Percentiles rank a stretch among this genome's conserved stretches.
Conservation (phyloP, 345 rosid genomes). For the Arabis alpina region DNA sequence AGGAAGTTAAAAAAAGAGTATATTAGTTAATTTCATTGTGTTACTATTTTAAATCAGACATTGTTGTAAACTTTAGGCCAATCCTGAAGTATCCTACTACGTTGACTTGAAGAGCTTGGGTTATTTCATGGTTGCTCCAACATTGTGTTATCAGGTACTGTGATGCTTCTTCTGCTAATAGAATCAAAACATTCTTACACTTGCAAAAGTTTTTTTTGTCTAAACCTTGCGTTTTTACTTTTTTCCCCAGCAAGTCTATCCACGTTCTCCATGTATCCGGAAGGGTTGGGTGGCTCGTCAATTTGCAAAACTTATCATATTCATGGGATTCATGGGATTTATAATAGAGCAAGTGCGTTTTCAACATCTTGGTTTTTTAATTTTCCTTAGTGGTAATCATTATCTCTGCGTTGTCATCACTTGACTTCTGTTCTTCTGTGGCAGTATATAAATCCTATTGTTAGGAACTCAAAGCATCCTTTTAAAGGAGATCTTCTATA, state of each 20-base stretch:
- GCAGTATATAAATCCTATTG: conserved; percentile 99
- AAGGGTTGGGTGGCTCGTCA: conserved; percentile 95
- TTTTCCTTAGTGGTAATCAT: conserved; percentile 9
- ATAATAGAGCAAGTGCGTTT: conserved; percentile 84
- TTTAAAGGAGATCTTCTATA: conserved; percentile 83
- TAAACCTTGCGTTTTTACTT: conserved; percentile 12
- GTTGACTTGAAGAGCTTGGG: conserved; percentile 77
- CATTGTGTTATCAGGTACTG: conserved; percentile 94
- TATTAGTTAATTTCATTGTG: conserved; percentile 10
- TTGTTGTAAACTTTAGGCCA: conserved; percentile 50
- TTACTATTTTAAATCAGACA: conserved; percentile 21
- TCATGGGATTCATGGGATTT: conserved; percentile 94
- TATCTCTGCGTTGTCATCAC: background rate
- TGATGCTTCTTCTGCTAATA: background rate
- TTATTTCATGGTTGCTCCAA: conserved; percentile 97
- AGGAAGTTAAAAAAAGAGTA: background rate
- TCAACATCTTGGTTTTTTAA: conserved; percentile 22
- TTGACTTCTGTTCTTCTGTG: conserved; percentile 42
- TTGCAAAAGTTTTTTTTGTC: conserved; percentile 24
- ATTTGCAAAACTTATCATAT: conserved; percentile 76
- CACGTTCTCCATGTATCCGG: conserved; percentile 74
- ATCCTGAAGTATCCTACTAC: conserved; percentile 49
- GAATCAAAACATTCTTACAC: conserved; percentile 12
- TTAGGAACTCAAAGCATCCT: conserved; percentile 93
- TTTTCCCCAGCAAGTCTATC: conserved; percentile 69